Evolutionary conservation across 192 early-diverging fungal genomes (phyloP), one percentile per base, ranked within the genome.

Genomic region (Anaeromyces robustus): DNA sequence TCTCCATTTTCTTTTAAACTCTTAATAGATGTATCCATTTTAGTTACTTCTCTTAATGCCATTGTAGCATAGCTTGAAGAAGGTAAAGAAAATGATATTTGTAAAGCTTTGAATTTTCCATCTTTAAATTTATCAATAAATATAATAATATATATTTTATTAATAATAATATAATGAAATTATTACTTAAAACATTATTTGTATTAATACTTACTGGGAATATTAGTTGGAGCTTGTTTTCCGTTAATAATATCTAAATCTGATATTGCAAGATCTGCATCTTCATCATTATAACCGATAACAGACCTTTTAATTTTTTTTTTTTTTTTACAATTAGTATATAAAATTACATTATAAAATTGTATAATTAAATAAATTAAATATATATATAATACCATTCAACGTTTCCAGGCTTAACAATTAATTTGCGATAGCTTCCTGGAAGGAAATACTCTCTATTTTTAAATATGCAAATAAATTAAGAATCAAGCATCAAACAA

Each of bases 51-150:
- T 28, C 97, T 89, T 80, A 99, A 85, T n/a, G 93, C 92, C 96
- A 99, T 98, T 0, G 98, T 99, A 3, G 98, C 98, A 84, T 99
- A 99, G 37, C 93, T 90, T 59, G 94, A 95, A 2, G 94, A 88
- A 31, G 84, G 86, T 78, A 99, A 86, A 28, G 93, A 94, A 81
- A 99, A 91, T 32, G 90, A 86, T 22, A 96, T 83, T 68, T 92
- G 86, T 30, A 97, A 81, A 14, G 93, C 97, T 29, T 93, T 43
- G 18, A 89, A 87, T 79, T 90, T 82, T 30, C 96, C 96, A 43
- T 88, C 90, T 84, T 17, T 41, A 41, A 32, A 32, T 32, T 14
- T 14, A 41, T 41, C 1, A 41, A 41, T 41, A 14, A 41, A 41
- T 41, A 14, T 14, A 16, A 12, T 14, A 52, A 52, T 22, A 52